Percentiles rank a stretch among this genome's conserved stretches.
Evolutionary conservation across 2,329 filamentous ascomycete genomes (phyloP).

Genomic region (Chaetomium olivaceum): DNA sequence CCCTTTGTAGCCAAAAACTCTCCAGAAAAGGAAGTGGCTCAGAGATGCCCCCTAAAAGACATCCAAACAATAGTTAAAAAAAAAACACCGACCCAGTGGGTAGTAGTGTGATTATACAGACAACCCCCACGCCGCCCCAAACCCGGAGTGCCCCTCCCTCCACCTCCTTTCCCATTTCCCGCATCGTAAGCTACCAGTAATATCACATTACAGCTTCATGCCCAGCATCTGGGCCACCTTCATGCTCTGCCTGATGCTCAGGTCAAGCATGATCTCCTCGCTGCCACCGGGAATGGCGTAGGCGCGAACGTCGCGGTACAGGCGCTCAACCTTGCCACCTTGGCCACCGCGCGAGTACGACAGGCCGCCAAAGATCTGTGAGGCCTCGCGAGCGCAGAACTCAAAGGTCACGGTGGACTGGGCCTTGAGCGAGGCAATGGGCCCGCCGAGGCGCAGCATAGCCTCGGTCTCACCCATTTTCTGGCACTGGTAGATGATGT

Average conservation of each 20-base stretch:
- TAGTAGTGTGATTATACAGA: neutral
- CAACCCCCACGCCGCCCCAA: neutral
- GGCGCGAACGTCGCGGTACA: constrained; percentile 92
- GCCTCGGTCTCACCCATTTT: constrained; percentile 93
- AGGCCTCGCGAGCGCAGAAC: constrained; percentile 94
- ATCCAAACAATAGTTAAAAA: neutral
- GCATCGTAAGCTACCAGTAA: neutral
- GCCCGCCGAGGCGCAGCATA: constrained; percentile 91
- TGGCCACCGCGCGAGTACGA: constrained; percentile 92
- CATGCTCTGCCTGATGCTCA: constrained; percentile 82
- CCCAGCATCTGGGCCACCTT: constrained; percentile 84
- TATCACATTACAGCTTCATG: constrained; percentile 76
- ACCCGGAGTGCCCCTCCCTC: neutral
- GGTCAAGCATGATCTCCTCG: constrained; percentile 98
- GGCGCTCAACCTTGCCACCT: constrained; percentile 89
- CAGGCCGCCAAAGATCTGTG: constrained; percentile 94
- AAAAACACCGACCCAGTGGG: neutral
- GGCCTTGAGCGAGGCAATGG: constrained; percentile 91
- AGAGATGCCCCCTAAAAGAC: neutral
- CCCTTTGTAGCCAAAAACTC: neutral
- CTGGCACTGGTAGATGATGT: constrained; percentile 87
- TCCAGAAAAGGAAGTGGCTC: neutral
- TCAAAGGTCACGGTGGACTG: constrained; percentile 94
- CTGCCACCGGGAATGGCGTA: constrained; percentile 95
- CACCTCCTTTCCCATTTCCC: neutral